Base-by-base conservation (phyloP, 495 filamentous ascomycete genomes). In the Monascus purpureus region DNA sequence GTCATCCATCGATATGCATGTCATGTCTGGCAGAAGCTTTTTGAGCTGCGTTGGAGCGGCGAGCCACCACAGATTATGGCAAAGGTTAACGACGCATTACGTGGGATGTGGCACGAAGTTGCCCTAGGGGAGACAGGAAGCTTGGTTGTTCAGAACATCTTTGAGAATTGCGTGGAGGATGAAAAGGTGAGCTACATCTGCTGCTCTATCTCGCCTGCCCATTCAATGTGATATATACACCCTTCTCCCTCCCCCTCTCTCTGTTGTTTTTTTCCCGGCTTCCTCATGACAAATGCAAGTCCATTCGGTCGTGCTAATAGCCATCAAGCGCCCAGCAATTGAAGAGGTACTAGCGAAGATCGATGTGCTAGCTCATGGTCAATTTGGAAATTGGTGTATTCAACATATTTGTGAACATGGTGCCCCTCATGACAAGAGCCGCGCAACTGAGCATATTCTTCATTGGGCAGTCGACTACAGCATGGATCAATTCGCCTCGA, bases 1-100 rank as follows among this genome's bases (percentile, higher is more conserved):
- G 88, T 97, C 35, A 83, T 95, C 49, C 90, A 97, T 58, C 80
- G 92, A 42, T 96, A 97, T 59, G 87, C 90, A 32, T 97, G 90
- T 40, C 90, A 97, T 51, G 90, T 97, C 41, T 97, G 90, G 90
- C 90, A 97, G 65, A 97, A 97, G 64, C 72, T 97, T n/a, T 97
- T 97, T 42, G 90, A 97, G 55, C 67, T 97, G 47, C 75, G 90
- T 40, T 97, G 90, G 90, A 82, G 73, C 38, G 80, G 84, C 36
- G 83, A 86, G 33, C 92, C 90, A 9, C 90, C 90, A 13, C 87
- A 95, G 54, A 92, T 97, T 53, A 96, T 97, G 90, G 80, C 80
- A 45, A 93, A 87, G 45, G 90, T 97, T 50, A 97, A 97, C 47
- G 90, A 97, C 40, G 80, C 90, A 19, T 68, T 97, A 18, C 73